Evolutionary conservation across 805 yeast species (phyloP).

Genomic region (Wickerhamiella azymoides): DNA sequence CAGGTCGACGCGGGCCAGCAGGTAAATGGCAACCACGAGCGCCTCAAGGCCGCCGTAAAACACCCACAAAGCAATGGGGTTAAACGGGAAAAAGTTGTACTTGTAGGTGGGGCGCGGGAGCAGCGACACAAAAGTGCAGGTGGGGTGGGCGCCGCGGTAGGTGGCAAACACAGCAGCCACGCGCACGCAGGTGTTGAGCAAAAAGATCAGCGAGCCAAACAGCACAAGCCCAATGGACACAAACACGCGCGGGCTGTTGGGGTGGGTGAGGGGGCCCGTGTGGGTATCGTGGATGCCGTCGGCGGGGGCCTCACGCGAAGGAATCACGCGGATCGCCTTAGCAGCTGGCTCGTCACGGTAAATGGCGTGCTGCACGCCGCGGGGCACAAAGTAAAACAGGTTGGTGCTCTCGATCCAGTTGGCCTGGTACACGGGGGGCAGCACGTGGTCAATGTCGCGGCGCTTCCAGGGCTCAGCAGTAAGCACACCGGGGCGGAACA

Average conservation of each 20-base stretch:
- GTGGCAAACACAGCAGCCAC: conserved; percentile 22
- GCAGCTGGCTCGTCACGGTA: conserved; percentile 33
- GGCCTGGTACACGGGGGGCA: conserved; percentile 38
- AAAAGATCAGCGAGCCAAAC: conserved; percentile 15
- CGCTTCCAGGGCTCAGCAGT: conserved; percentile 16
- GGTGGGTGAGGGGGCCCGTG: conserved; percentile 33
- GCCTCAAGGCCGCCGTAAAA: conserved; percentile 58
- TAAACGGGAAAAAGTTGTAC: conserved; percentile 32
- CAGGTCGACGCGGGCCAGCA: conserved; percentile 55
- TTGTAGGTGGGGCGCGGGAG: background rate
- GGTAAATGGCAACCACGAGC: conserved; percentile 40
- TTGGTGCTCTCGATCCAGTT: conserved; percentile 62
- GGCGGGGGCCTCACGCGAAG: conserved; percentile 36
- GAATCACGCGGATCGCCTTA: conserved; percentile 43
- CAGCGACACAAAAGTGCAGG: conserved; percentile 12
- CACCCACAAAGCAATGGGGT: conserved; percentile 49
- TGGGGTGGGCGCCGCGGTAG: conserved; percentile 8
- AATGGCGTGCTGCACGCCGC: conserved; percentile 29
- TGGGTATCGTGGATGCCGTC: conserved; percentile 33
- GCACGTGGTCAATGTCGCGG: conserved; percentile 24
- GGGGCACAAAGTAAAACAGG: conserved; percentile 44
- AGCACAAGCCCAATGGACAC: conserved; percentile 30
- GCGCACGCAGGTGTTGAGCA: conserved; percentile 23
- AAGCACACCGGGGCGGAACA: conserved; percentile 41
- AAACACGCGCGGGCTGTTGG: conserved; percentile 23